Percentiles rank a stretch among this genome's conserved stretches.
Evolutionary conservation across 495 filamentous ascomycete genomes (phyloP).

Genomic region (Aspergillus leporis): DNA sequence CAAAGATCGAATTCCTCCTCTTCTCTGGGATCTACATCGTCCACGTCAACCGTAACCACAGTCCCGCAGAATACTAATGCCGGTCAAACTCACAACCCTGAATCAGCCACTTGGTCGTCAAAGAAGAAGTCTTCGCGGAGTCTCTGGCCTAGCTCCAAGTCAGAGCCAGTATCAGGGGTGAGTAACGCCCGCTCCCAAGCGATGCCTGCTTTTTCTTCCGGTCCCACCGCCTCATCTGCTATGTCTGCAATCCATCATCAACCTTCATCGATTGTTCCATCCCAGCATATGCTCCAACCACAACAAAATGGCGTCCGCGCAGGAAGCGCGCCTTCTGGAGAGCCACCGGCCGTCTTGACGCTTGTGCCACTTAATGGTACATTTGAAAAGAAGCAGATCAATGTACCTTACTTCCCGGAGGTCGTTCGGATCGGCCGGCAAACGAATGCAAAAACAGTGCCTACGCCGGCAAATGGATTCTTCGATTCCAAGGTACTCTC

Average conservation of each 20-base stretch:
- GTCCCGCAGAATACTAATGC: slow-evolving; percentile 52
- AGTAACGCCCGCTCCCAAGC: slow-evolving; percentile 62
- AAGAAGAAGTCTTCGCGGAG: slow-evolving; percentile 69
- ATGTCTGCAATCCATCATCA: slow-evolving; percentile 79
- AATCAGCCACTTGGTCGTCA: slow-evolving; percentile 54
- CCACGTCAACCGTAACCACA: slow-evolving; percentile 45
- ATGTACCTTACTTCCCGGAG: slow-evolving; percentile 84
- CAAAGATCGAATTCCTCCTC: slow-evolving; percentile 88
- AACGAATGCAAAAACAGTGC: slow-evolving; percentile 93
- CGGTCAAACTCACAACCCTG: slow-evolving; percentile 39
- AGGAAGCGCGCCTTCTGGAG: slow-evolving; percentile 52
- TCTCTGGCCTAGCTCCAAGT: slow-evolving; percentile 71
- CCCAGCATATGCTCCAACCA: slow-evolving; percentile 63
- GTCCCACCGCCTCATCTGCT: slow-evolving; percentile 64
- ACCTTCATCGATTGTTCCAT: slow-evolving; percentile 69
- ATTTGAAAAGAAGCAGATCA: slow-evolving; percentile 95
- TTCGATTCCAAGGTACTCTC: slow-evolving; percentile 98
- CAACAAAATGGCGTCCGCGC: slow-evolving; percentile 67
- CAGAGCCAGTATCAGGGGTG: slow-evolving; percentile 65
- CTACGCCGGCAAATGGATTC: slow-evolving; percentile 85
- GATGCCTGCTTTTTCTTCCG: slow-evolving; percentile 63
- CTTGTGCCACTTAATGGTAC: slow-evolving; percentile 88
- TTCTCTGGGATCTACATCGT: slow-evolving; percentile 68
- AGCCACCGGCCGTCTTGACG: slow-evolving; percentile 72
- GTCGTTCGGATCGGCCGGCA: slow-evolving; percentile 90